Base-by-base conservation (phyloP, 305 asterid species). In the Fraxinus floribunda region DNA sequence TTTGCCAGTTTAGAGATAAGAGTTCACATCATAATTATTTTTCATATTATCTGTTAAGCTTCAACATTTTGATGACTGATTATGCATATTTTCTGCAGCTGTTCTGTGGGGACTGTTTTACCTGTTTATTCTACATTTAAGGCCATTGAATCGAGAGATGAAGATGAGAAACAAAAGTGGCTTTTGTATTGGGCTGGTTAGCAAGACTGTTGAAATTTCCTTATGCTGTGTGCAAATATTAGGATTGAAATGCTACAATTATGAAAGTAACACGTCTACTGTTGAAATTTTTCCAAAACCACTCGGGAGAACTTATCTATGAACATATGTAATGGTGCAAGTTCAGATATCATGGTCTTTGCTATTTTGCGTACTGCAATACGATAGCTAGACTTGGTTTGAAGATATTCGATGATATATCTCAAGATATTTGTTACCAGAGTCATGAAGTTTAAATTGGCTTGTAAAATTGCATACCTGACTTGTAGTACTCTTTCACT, bases 101-200 rank as follows among this genome's bases (percentile, higher is more conserved):
- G 96, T 85, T 90, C 98, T 1, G 95, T 93, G 78, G 99, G 98
- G 76, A 85, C 88, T 86, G 93, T 88, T 70, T 91, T 95, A 57
- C 99, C 99, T 70, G 93, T 95, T 79, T 95, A 95, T 90, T 91
- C 97, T 57, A 94, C 99, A 24, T 95, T 92, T 90, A 95, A 93
- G 89, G 97, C 99, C 78, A 92, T 95, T 76, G 98, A 95, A 89
- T 49, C 91, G 34, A 90, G 85, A 76, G 88, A 89, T 84, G 86
- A 85, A 83, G 89, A 89, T 39, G 95, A 92, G 75, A 92, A 92
- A 81, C 92, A 87, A 29, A 95, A 93, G 81, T 94, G 97, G 98
- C 97, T 95, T 83, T 6, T 90, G 34, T 95, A 95, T 77, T 95
- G 98, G 98, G 97, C 98, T 84, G 98, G 98, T 95, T 83, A 81